Evolutionary conservation across 179 eudicot species (phyloP).

Genomic region (Spinacia oleracea): DNA sequence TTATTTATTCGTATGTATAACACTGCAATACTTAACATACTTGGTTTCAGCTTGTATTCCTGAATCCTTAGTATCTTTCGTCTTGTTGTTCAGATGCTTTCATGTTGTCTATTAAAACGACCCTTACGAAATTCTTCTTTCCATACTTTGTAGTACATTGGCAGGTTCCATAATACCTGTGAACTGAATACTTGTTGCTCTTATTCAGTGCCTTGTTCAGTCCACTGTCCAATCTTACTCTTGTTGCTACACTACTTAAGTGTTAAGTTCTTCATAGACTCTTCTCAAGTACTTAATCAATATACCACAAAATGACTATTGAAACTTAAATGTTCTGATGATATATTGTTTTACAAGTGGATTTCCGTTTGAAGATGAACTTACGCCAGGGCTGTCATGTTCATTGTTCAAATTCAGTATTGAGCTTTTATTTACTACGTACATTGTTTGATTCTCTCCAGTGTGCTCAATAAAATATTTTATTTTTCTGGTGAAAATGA

Average conservation of each 20-base stretch:
- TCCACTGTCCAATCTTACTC: background rate
- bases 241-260: background rate
- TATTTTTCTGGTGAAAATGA: background rate
- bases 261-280: background rate
- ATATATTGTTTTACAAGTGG: background rate
- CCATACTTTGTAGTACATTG: background rate
- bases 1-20: too few species aligned
- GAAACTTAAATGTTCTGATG: background rate
- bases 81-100: background rate
- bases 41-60: background rate
- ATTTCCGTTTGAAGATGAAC: background rate
- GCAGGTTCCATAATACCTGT: background rate
- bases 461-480: background rate
- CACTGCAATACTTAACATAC: background rate
- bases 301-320: background rate
- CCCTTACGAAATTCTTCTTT: background rate
- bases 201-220: background rate
- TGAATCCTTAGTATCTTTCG: background rate
- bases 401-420: constrained; percentile 5
- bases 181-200: background rate
- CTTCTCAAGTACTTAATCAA: background rate
- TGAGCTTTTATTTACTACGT: background rate
- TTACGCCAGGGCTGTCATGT: background rate
- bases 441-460: background rate
- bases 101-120: background rate